Percentiles rank a stretch among this genome's conserved stretches.
Conservation (phyloP, 176 grass and related monocot genomes). For the Bonia amplexicaulis region DNA sequence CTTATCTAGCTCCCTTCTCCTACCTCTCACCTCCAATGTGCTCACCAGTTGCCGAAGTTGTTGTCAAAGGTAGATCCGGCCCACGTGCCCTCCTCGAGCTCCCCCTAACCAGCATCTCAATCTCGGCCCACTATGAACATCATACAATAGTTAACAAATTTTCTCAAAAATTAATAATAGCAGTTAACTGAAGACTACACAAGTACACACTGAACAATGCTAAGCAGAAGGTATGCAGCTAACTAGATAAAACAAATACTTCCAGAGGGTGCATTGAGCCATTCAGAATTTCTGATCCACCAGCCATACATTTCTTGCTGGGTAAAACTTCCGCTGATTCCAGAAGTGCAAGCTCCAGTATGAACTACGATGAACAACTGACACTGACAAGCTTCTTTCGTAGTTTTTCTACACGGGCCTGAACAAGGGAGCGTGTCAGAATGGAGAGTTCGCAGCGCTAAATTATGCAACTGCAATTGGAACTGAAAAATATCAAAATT, state of each 20-base stretch:
- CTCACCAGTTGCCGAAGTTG: too few species aligned
- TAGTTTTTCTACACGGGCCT: conserved; percentile 65
- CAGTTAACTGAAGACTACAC: neutral
- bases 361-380: conserved; percentile 27
- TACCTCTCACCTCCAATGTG: too few species aligned
- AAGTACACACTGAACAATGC: neutral
- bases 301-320: neutral
- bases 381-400: conserved; percentile 44
- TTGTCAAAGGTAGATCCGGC: too few species aligned
- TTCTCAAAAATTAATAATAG: neutral
- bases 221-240: neutral
- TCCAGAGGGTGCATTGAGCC: neutral
- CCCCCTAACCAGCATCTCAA: neutral
- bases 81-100: too few species aligned
- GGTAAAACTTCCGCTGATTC: neutral
- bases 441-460: neutral
- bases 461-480: neutral
- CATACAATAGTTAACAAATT: neutral
- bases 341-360: neutral
- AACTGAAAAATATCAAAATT: neutral
- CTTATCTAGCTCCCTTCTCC: too few species aligned
- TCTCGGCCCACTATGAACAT: neutral
- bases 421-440: conserved; percentile 28
- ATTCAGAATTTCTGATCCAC: neutral
- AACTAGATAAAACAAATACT: neutral